Percentiles rank a stretch among this genome's conserved stretches.
phyloP scores from a whole-genome alignment of 768 basidiomycete genomes.

The Naematelia encephala region DNA sequence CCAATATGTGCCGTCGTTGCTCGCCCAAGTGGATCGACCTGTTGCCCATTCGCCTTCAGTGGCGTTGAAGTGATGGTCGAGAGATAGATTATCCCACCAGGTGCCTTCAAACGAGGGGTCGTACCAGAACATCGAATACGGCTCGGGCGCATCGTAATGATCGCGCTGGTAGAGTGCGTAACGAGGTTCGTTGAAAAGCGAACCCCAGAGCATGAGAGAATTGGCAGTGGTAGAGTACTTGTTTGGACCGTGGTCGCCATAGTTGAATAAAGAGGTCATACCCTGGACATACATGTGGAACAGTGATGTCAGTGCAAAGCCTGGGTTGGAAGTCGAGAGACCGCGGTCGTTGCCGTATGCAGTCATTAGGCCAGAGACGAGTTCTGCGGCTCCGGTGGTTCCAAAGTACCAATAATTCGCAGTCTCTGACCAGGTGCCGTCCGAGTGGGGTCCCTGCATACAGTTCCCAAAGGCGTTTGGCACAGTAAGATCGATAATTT shows the following conservation, averaged over 20 bases:
- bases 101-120: conserved; percentile 75
- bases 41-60: conserved; percentile 76
- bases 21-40: conserved; percentile 91
- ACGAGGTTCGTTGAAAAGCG: conserved; percentile 64
- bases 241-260: conserved; percentile 78
- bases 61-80: conserved; percentile 80
- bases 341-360: conserved; percentile 82
- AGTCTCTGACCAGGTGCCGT: conserved; percentile 92
- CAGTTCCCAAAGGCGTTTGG: conserved; percentile 76
- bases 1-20: conserved; percentile 73
- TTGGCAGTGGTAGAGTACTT: conserved; percentile 95
- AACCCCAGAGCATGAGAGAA: conserved; percentile 71
- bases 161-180: conserved; percentile 91
- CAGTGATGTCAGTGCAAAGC: conserved; percentile 66
- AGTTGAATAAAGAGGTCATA: conserved; percentile 62
- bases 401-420: conserved; percentile 74
- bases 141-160: conserved; percentile 69
- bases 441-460: conserved; percentile 56
- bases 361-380: conserved; percentile 73
- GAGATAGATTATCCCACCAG: conserved; percentile 79
- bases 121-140: conserved; percentile 90
- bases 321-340: conserved; percentile 67
- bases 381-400: conserved; percentile 83
- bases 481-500: conserved; percentile 66
- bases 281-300: conserved; percentile 90